Percentiles rank a stretch among this genome's conserved stretches.
These are phyloP conservation scores for Drechslerella stenobrocha DNA, from an alignment of 2,329 filamentous ascomycete genomes.

Conservation along the genomic window DNA sequence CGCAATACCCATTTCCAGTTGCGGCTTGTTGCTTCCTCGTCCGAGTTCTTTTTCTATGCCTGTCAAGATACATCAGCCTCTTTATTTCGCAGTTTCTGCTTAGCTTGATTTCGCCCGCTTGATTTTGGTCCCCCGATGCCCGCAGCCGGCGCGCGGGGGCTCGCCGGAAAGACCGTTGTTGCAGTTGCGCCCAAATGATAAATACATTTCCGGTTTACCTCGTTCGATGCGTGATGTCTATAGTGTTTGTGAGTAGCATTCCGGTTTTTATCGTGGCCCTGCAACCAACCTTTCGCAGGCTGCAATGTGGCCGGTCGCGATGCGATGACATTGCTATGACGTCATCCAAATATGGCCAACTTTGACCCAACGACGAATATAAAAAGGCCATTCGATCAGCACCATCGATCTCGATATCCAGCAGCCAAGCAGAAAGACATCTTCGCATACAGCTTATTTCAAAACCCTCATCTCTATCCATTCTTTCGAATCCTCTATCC, in stretches of 20 bases:
- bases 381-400: too few relatives aligned
- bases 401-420: slow-evolving; percentile 1
- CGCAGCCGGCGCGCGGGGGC: too few relatives aligned
- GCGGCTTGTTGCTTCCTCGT: background rate
- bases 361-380: background rate
- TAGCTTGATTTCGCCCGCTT: too few relatives aligned
- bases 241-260: background rate
- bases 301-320: too few relatives aligned
- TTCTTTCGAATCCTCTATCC: background rate
- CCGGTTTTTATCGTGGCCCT: background rate
- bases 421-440: too few relatives aligned
- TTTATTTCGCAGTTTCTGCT: too few relatives aligned
- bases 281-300: too few relatives aligned
- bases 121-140: too few relatives aligned
- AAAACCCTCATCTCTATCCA: background rate
- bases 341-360: background rate
- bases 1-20: slow-evolving; percentile 1
- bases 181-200: background rate
- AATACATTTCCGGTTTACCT: background rate
- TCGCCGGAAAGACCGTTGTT: too few relatives aligned
- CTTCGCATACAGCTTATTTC: too few relatives aligned
- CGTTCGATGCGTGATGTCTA: background rate
- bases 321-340: slow-evolving; percentile 1
- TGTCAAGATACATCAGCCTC: too few relatives aligned
- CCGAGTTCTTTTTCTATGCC: background rate